phyloP scores from a whole-genome alignment of 202 grass and related monocot species.

The Hordeum pubiflorum region DNA sequence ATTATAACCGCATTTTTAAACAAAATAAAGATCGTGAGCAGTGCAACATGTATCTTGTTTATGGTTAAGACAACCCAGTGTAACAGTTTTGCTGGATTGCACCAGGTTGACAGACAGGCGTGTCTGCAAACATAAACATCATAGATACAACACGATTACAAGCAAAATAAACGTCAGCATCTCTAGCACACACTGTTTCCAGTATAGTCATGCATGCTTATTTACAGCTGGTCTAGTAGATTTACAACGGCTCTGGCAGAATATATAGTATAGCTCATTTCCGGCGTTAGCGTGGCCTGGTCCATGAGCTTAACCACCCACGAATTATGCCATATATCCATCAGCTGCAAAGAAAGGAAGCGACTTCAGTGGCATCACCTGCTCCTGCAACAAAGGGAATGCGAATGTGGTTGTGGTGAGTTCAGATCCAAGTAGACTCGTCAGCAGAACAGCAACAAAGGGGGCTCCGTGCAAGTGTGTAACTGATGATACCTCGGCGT shows the following conservation, averaged over 20 bases:
- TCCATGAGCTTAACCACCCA: background rate
- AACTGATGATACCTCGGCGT: conserved; percentile 46
- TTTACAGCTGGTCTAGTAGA: conserved; percentile 62
- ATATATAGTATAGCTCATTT: background rate
- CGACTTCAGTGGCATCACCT: conserved; percentile 54
- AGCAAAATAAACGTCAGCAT: conserved; percentile 18
- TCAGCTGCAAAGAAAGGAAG: conserved; percentile 69
- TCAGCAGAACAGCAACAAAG: too few species aligned
- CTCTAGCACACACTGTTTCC: conserved; percentile 4
- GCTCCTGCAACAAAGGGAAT: conserved; percentile 38
- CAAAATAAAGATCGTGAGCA: background rate
- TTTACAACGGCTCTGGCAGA: conserved; percentile 23
- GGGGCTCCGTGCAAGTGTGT: background rate
- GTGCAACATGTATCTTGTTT: background rate
- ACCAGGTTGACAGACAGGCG: background rate
- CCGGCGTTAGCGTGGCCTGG: background rate
- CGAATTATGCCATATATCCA: background rate
- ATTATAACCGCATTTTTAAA: background rate
- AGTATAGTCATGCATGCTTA: conserved; percentile 36
- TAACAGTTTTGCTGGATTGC: background rate
- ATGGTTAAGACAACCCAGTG: background rate
- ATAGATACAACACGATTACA: conserved; percentile 6
- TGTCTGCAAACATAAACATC: background rate
- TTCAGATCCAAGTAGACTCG: background rate
- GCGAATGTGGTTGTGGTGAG: background rate